These are phyloP conservation scores for Arbutus unedo DNA, from an alignment of 148 eudicot genomes.

Conservation along the genomic window DNA sequence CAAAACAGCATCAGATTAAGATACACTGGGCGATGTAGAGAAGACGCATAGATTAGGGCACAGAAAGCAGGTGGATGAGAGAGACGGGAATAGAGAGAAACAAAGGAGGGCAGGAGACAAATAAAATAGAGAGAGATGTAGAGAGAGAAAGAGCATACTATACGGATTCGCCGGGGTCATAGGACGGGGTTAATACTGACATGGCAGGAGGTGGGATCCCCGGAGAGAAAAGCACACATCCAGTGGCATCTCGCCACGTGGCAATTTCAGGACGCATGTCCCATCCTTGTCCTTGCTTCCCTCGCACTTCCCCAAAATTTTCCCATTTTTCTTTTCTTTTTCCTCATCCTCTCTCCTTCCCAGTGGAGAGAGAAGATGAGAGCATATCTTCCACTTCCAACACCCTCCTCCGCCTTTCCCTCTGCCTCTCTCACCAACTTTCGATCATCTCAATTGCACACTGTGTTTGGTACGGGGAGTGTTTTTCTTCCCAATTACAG, in stretches of 20 bases:
- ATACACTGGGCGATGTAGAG: neutral
- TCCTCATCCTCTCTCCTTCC: neutral
- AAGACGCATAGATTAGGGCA: slow-evolving; percentile 33
- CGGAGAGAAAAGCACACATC: slow-evolving; percentile 19
- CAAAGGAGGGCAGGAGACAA: slow-evolving; percentile 2
- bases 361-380: neutral
- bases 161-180: slow-evolving; percentile 38
- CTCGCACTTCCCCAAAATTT: slow-evolving; percentile 2
- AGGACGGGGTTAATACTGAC: slow-evolving; percentile 36
- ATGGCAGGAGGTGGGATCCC: slow-evolving; percentile 30
- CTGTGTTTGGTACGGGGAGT: neutral
- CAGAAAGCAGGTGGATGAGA: slow-evolving; percentile 26
- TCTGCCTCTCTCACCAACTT: neutral
- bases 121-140: slow-evolving; percentile 23
- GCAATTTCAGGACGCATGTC: slow-evolving; percentile 28
- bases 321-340: neutral
- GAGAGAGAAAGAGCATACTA: slow-evolving; percentile 26
- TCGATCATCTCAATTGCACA: slow-evolving; percentile 1
- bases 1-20: slow-evolving; percentile 18
- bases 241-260: slow-evolving; percentile 37
- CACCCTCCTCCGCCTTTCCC: neutral
- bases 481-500: slow-evolving; percentile 15
- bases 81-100: slow-evolving; percentile 31
- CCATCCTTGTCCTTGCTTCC: slow-evolving; percentile 17
- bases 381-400: neutral